Evolutionary conservation across 1,139 yeast genomes (phyloP), one percentile per base, ranked within the genome.

Genomic region (Pneumocystis canis): DNA sequence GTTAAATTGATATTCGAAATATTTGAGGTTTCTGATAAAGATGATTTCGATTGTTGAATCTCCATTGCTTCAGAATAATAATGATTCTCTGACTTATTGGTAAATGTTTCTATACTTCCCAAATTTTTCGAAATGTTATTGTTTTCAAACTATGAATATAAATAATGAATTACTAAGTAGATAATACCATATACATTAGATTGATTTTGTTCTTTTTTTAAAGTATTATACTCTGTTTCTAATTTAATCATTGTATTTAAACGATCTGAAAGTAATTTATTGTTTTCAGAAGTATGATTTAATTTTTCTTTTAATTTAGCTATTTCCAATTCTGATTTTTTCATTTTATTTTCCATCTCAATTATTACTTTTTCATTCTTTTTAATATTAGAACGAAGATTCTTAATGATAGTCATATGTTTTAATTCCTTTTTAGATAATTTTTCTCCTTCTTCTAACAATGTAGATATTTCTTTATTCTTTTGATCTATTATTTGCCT

Each of bases 401-500:
- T 79, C 68, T 87, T 87, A 62, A 90, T 82, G 0, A 84, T 77
- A 54, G 83, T 88, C 69, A 82, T 84, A 63, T 84, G 78, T 68
- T 82, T 82, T 47, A 89, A 77, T 70, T 92, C 97, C 66, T 83
- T 85, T 65, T 80, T 80, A 0, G 96, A 85, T 56, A 90, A 75
- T 35, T 80, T 82, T 67, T 87, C 85, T 3, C 97, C 97, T 73
- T 90, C 97, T 64, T 81, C 82, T 70, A 86, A 73, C 47, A 90
- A 76, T 66, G 79, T 75, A 32, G 82, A 84, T 66, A 86, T 78
- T 53, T 78, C 77, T 32, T 77, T 78, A 60, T 86, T 89, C 67
- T 81, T 81, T 58, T 79, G 81, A 3, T 78, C 74, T 6, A 77
- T 66, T 73, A 77, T 61, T 40, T 61, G 60, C 40, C 64, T 64